phyloP scores from a whole-genome alignment of 805 yeast genomes.

The Sugiyamaella qingdaonensis region DNA sequence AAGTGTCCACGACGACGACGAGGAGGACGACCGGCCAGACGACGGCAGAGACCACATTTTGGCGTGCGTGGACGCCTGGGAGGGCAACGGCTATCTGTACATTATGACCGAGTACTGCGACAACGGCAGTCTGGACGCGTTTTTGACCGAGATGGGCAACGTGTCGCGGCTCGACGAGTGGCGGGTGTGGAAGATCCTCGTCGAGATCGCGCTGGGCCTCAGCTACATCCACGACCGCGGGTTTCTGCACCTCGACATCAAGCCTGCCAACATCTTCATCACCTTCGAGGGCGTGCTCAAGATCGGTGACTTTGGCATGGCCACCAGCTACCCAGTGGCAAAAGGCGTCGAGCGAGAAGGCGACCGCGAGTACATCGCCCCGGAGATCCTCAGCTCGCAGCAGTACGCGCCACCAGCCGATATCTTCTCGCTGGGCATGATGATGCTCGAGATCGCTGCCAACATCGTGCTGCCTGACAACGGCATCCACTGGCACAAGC shows the following conservation, averaged over 20 bases:
- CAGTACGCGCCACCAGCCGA: slow-evolving; percentile 90
- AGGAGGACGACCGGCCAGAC: slow-evolving; percentile 31
- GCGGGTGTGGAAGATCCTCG: slow-evolving; percentile 94
- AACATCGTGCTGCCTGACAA: slow-evolving; percentile 92
- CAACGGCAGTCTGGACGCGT: slow-evolving; percentile 83
- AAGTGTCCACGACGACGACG: slow-evolving; percentile 5
- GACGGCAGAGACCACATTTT: slow-evolving; percentile 77
- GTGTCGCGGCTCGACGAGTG: slow-evolving; percentile 85
- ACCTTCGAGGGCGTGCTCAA: slow-evolving; percentile 93
- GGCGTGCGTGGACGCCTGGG: slow-evolving; percentile 83
- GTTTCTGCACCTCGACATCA: slow-evolving; percentile 82
- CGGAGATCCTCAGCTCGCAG: slow-evolving; percentile 81
- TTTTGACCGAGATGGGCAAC: slow-evolving; percentile 71
- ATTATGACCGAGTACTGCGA: slow-evolving; percentile 95
- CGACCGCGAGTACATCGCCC: slow-evolving; percentile 96
- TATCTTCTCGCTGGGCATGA: slow-evolving; percentile 87
- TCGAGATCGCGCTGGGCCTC: slow-evolving; percentile 76
- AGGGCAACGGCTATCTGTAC: slow-evolving; percentile 62
- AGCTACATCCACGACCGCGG: slow-evolving; percentile 72
- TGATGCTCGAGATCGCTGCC: slow-evolving; percentile 93
- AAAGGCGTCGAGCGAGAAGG: slow-evolving; percentile 84
- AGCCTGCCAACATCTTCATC: slow-evolving; percentile 91
- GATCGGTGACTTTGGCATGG: slow-evolving; percentile 96
- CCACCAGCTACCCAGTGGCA: slow-evolving; percentile 66
- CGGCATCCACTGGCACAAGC: slow-evolving; percentile 94